Conservation (phyloP, 768 basidiomycete genomes). For the Leccinum uliginosum region DNA sequence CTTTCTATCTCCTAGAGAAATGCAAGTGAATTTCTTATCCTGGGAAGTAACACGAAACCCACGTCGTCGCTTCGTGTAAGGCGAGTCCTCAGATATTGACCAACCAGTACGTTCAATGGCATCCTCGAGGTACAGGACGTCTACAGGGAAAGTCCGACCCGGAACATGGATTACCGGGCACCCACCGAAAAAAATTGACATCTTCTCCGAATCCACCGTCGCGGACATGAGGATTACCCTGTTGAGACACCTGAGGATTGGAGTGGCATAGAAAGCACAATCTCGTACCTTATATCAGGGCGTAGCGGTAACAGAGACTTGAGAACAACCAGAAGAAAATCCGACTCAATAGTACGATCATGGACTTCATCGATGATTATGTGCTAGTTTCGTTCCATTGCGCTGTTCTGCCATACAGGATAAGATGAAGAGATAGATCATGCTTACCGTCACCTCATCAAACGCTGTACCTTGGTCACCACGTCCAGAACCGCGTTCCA, state of each 20-base stretch:
- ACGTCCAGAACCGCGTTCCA: slow-evolving; percentile 77
- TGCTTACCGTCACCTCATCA: slow-evolving; percentile 86
- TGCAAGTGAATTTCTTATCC: neutral
- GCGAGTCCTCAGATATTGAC: slow-evolving; percentile 75
- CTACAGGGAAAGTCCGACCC: slow-evolving; percentile 92
- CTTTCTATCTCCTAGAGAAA: slow-evolving; percentile 51
- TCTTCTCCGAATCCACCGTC: slow-evolving; percentile 87
- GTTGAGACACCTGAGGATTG: slow-evolving; percentile 5
- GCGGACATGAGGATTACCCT: slow-evolving; percentile 97
- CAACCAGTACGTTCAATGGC: slow-evolving; percentile 79
- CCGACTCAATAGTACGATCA: slow-evolving; percentile 94
- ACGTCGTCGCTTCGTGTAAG: slow-evolving; percentile 74
- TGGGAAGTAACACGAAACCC: slow-evolving; percentile 24
- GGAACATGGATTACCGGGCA: slow-evolving; percentile 85
- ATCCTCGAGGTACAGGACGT: slow-evolving; percentile 83
- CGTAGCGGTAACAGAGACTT: slow-evolving; percentile 75
- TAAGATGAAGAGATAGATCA: slow-evolving; percentile 1
- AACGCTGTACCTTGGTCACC: slow-evolving; percentile 75
- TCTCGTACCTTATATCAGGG: slow-evolving; percentile 73
- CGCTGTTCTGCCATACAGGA: neutral
- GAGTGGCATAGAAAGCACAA: neutral
- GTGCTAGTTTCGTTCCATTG: slow-evolving; percentile 47
- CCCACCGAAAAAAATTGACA: slow-evolving; percentile 83
- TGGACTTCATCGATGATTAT: slow-evolving; percentile 98
- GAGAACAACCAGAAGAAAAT: slow-evolving; percentile 92